phyloP scores from a whole-genome alignment of 768 basidiomycete species.

The Russula vinacea region DNA sequence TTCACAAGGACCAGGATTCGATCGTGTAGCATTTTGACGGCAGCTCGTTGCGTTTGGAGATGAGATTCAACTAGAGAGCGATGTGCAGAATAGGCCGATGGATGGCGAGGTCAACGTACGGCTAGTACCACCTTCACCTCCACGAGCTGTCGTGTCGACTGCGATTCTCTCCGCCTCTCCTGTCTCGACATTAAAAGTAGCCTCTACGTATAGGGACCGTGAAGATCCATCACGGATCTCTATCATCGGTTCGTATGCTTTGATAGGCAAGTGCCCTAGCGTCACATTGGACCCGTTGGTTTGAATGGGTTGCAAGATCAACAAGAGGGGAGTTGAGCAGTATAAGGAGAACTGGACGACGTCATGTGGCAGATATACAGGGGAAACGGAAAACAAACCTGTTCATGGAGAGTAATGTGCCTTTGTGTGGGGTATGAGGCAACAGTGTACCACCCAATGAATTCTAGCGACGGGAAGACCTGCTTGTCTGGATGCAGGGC shows the following conservation, averaged over 20 bases:
- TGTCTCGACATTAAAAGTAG: slow-evolving; percentile 86
- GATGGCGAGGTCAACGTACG: slow-evolving; percentile 46
- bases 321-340: slow-evolving; percentile 85
- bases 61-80: slow-evolving; percentile 73
- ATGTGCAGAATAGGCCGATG: slow-evolving; percentile 18
- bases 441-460: slow-evolving; percentile 97
- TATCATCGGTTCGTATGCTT: slow-evolving; percentile 88
- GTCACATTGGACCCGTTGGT: slow-evolving; percentile 50
- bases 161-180: slow-evolving; percentile 99
- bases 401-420: slow-evolving; percentile 83
- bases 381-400: slow-evolving; percentile 46
- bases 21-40: slow-evolving; percentile 95
- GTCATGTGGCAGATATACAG: slow-evolving; percentile 4
- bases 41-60: slow-evolving; percentile 87
- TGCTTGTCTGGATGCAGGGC: slow-evolving; percentile 71
- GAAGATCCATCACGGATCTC: slow-evolving; percentile 78
- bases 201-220: slow-evolving; percentile 79
- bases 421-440: slow-evolving; percentile 66
- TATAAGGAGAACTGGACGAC: slow-evolving; percentile 68
- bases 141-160: slow-evolving; percentile 91
- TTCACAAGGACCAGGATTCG: slow-evolving; percentile 82
- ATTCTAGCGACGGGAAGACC: slow-evolving; percentile 95
- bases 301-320: slow-evolving; percentile 62
- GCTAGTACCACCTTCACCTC: slow-evolving; percentile 77
- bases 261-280: slow-evolving; percentile 79